phyloP scores from a whole-genome alignment of 2,329 filamentous ascomycete genomes.

The Coniochaeta hoffmannii region DNA sequence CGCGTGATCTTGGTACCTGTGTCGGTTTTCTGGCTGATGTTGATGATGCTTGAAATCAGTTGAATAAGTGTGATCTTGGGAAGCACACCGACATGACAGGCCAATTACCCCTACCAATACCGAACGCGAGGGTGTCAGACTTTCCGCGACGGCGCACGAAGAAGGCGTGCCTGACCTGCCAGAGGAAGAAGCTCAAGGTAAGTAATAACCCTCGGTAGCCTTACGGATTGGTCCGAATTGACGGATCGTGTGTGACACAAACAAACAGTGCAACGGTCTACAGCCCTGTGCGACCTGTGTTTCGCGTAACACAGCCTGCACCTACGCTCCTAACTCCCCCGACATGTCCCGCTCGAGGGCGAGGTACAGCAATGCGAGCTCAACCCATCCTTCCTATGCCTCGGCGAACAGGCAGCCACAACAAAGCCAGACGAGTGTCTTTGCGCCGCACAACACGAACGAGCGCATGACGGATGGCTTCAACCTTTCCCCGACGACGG shows the following conservation, averaged over 20 bases:
- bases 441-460: background rate
- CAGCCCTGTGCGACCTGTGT: background rate
- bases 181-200: background rate
- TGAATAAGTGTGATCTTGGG: too few relatives aligned
- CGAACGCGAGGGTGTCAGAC: background rate
- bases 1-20: too few relatives aligned
- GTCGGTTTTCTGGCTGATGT: too few relatives aligned
- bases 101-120: background rate
- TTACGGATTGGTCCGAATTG: too few relatives aligned
- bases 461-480: background rate
- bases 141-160: background rate
- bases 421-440: background rate
- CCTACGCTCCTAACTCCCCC: background rate
- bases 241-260: too few relatives aligned
- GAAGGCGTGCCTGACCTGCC: background rate
- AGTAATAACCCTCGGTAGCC: too few relatives aligned
- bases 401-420: background rate
- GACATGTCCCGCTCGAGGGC: background rate
- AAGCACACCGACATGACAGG: background rate
- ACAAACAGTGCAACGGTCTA: background rate
- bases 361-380: background rate
- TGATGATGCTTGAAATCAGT: too few relatives aligned
- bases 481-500: background rate
- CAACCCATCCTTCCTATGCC: background rate
- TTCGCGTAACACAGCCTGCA: background rate